Evolutionary conservation across 441 rosid species (phyloP).

Genomic region (Arabidopsis lyrata): DNA sequence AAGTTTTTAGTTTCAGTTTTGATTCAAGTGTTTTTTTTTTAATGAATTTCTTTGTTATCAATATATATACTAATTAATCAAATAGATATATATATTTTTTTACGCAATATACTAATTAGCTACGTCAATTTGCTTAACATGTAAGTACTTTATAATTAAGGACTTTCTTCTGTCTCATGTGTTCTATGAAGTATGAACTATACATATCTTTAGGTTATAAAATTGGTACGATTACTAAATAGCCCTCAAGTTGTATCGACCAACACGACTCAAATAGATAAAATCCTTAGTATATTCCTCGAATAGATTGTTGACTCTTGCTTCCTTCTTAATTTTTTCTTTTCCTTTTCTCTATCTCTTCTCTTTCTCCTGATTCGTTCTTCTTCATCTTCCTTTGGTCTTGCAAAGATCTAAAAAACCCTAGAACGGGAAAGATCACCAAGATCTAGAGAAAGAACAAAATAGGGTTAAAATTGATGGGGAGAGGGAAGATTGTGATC

Average conservation of each 20-base stretch:
- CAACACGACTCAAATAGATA: constrained; percentile 32
- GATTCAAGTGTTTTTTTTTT: not conserved
- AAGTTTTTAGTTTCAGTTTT: not conserved
- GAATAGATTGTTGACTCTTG: constrained; percentile 53
- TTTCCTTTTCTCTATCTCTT: constrained; percentile 15
- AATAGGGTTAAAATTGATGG: constrained; percentile 53
- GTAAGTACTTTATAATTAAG: not conserved
- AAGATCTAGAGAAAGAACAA: constrained; percentile 19
- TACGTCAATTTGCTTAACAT: constrained; percentile 1
- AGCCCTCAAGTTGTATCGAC: constrained; percentile 24
- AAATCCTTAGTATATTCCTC: constrained; percentile 43
- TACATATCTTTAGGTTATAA: constrained; percentile 29
- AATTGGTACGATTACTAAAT: constrained; percentile 28
- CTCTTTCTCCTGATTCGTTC: constrained; percentile 36
- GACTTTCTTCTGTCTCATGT: constrained; percentile 10
- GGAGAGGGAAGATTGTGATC: constrained; percentile 88
- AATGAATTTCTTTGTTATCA: not conserved
- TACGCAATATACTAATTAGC: not conserved
- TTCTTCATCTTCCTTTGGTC: constrained; percentile 38
- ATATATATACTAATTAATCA: not conserved
- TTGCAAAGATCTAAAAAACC: constrained; percentile 45
- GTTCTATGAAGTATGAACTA: constrained; percentile 32
- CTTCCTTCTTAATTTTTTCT: not conserved
- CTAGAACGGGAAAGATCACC: constrained; percentile 37
- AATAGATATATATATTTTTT: not conserved